A percentile compares a stretch with the other conserved stretches of the same genome.
phyloP scores from a whole-genome alignment of 2,329 filamentous ascomycete genomes.

The Periconia macrospinosa region DNA sequence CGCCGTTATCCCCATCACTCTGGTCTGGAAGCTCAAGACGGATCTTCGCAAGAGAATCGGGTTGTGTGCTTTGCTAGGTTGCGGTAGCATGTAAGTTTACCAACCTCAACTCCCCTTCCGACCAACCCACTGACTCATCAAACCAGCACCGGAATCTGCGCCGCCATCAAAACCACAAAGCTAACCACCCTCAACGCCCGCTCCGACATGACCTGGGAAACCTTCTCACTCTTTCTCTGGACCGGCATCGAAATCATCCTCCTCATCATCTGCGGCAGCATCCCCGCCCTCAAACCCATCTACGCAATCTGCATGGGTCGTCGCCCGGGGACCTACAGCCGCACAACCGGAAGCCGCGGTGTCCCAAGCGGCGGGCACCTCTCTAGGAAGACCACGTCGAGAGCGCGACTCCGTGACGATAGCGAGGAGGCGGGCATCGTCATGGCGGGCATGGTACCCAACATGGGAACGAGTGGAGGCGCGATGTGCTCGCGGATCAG shows the following conservation, averaged over 20 bases:
- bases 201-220: constrained; percentile 24
- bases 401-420: neutral
- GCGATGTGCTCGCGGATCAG: neutral
- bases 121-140: neutral
- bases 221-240: constrained; percentile 20
- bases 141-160: constrained; percentile 20
- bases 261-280: constrained; percentile 21
- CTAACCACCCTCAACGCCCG: constrained; percentile 14
- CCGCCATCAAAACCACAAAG: constrained; percentile 17
- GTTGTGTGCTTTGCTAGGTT: constrained; percentile 19
- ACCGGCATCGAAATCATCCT: constrained; percentile 24
- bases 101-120: neutral
- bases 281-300: constrained; percentile 25
- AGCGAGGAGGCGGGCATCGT: neutral
- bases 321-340: neutral
- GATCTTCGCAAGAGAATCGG: constrained; percentile 17
- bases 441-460: neutral
- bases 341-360: neutral
- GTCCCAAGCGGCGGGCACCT: neutral
- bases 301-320: constrained; percentile 21
- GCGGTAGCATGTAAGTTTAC: constrained; percentile 17
- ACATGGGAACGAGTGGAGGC: neutral
- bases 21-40: constrained; percentile 20
- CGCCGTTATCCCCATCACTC: constrained; percentile 13
- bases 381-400: neutral